Percentiles rank a stretch among this genome's conserved stretches.
Evolutionary conservation across 352 stramenopile species (phyloP).

Genomic region (Thalassiosira sp.): DNA sequence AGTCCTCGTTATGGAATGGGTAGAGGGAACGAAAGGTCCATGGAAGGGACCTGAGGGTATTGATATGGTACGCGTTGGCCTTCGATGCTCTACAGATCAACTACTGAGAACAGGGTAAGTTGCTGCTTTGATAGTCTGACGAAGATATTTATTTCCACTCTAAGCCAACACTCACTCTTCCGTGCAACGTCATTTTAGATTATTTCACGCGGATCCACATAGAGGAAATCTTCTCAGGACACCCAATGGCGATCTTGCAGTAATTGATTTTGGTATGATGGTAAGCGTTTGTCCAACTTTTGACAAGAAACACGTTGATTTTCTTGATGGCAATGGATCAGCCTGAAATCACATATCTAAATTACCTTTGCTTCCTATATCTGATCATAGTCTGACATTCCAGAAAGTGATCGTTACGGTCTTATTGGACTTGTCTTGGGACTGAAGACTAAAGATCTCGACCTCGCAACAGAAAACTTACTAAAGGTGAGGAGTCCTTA

Average conservation of each 20-base stretch:
- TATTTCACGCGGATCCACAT: conserved; percentile 79
- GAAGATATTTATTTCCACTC: too few relatives aligned
- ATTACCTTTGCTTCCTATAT: neutral
- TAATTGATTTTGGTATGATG: conserved; percentile 89
- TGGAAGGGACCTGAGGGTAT: conserved; percentile 80
- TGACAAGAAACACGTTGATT: neutral
- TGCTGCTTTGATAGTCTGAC: conserved; percentile 7
- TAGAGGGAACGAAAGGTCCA: conserved; percentile 85
- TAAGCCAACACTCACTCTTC: neutral
- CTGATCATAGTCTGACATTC: conserved; percentile 56
- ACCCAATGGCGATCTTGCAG: conserved; percentile 72
- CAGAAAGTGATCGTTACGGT: conserved; percentile 78
- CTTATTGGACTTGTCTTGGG: conserved; percentile 80
- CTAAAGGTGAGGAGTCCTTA: conserved; percentile 52
- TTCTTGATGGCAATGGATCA: conserved; percentile 2
- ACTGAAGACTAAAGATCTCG: conserved; percentile 80
- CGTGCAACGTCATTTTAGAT: conserved; percentile 5
- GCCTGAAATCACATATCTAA: neutral
- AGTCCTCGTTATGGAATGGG: conserved; percentile 86
- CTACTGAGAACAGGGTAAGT: conserved; percentile 77
- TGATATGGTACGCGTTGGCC: conserved; percentile 82
- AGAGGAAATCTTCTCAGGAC: conserved; percentile 83
- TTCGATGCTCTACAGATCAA: conserved; percentile 85
- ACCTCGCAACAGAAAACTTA: conserved; percentile 80
- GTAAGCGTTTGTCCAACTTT: conserved; percentile 21